Percentiles rank a stretch among this genome's conserved stretches.
Conservation (phyloP, 148 eudicot species). For the Vaccinium corymbosum region DNA sequence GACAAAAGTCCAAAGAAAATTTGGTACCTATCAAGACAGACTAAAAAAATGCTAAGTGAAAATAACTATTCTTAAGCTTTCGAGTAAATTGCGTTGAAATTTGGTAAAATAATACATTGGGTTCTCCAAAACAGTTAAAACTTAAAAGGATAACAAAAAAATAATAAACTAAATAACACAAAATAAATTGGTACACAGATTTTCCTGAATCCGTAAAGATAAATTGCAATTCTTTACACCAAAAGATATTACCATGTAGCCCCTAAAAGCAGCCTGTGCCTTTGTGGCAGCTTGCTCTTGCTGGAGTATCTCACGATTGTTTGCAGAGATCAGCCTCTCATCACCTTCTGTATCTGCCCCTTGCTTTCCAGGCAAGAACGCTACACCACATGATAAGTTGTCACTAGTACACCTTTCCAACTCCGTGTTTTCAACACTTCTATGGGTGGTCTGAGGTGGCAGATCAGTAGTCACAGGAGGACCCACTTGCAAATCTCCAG, state of each 20-base stretch:
- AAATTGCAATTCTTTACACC: background rate
- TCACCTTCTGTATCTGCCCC: conserved; percentile 18
- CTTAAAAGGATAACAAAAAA: background rate
- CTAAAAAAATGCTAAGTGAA: background rate
- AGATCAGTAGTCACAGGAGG: conserved; percentile 34
- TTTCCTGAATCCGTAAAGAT: background rate
- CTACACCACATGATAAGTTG: conserved; percentile 20
- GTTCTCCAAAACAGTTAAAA: conserved; percentile 6
- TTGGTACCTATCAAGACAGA: background rate
- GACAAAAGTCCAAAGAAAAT: background rate
- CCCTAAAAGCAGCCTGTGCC: conserved; percentile 59
- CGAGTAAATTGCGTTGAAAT: background rate
- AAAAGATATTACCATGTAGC: conserved; percentile 46
- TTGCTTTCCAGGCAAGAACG: conserved; percentile 24
- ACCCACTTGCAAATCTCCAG: conserved; percentile 30
- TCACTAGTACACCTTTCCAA: conserved; percentile 33
- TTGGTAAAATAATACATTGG: background rate
- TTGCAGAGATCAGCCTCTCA: conserved; percentile 14
- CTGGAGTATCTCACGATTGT: conserved; percentile 28
- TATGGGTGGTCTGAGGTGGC: conserved; percentile 32
- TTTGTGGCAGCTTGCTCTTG: conserved; percentile 50
- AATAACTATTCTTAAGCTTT: background rate
- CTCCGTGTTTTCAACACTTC: conserved; percentile 29
- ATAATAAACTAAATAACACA: background rate
- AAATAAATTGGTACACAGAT: background rate